These are phyloP conservation scores for Moniliophthora roreri DNA, from an alignment of 1,284 basidiomycete genomes.

Conservation along the genomic window DNA sequence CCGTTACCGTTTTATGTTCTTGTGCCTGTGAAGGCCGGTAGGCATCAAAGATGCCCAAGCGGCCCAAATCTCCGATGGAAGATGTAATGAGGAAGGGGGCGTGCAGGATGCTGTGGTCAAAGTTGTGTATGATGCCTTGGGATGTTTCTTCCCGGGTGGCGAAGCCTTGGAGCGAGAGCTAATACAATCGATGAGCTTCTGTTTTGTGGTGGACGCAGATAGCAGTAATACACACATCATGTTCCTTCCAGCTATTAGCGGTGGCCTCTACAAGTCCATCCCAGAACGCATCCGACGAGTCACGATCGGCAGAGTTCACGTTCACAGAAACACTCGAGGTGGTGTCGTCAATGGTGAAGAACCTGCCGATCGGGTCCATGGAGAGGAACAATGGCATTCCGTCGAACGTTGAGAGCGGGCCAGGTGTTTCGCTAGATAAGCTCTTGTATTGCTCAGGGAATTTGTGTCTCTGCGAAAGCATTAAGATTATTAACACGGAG, in stretches of 20 bases:
- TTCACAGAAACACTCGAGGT: conserved; percentile 8
- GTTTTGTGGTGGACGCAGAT: neutral
- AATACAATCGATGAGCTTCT: neutral
- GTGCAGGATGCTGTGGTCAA: conserved; percentile 4
- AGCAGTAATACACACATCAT: conserved; percentile 12
- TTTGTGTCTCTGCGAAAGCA: conserved; percentile 11
- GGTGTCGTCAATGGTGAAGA: neutral
- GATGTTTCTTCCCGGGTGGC: neutral
- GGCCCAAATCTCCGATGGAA: conserved; percentile 17
- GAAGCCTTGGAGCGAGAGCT: neutral
- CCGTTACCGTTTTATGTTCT: conserved; percentile 9
- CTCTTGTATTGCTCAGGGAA: conserved; percentile 13
- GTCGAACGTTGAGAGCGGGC: conserved; percentile 11
- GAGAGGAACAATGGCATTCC: conserved; percentile 11
- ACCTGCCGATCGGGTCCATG: neutral
- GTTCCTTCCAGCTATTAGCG: conserved; percentile 12
- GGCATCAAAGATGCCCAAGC: conserved; percentile 8
- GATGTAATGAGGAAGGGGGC: conserved; percentile 11
- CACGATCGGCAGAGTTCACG: conserved; percentile 6
- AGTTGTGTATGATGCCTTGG: neutral
- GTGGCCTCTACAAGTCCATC: conserved; percentile 13
- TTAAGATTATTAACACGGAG: neutral
- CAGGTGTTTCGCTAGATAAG: conserved; percentile 3
- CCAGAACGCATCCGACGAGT: conserved; percentile 14
- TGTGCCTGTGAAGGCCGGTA: conserved; percentile 5